Percentiles rank a stretch among this genome's conserved stretches.
Conservation (phyloP, 176 grass and related monocot species). For the Juncus inflexus region DNA sequence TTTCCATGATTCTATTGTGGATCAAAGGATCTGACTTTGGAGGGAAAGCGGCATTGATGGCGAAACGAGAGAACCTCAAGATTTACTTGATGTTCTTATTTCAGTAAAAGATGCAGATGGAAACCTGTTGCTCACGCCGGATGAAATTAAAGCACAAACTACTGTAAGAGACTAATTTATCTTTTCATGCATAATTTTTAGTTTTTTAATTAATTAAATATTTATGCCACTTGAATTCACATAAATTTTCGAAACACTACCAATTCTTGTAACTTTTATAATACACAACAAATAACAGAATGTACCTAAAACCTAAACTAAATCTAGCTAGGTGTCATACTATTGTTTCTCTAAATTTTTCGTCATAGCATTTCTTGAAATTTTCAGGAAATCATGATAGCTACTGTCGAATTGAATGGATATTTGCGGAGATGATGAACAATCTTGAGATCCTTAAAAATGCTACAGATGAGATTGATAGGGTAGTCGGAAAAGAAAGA, state of each 20-base stretch:
- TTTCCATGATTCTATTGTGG: slow-evolving; percentile 30
- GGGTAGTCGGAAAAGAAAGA: slow-evolving; percentile 12
- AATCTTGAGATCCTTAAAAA: slow-evolving; percentile 20
- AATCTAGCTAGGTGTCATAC: background rate
- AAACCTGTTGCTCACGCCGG: background rate
- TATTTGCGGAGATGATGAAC: slow-evolving; percentile 22
- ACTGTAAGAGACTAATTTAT: background rate
- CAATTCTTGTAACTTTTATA: too few relatives aligned
- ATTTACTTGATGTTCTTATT: slow-evolving; percentile 30
- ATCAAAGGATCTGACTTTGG: slow-evolving; percentile 7
- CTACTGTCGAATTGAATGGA: slow-evolving; percentile 26
- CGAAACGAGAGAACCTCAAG: slow-evolving; percentile 1
- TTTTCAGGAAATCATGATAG: slow-evolving; percentile 20
- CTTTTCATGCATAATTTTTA: background rate
- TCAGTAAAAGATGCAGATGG: slow-evolving; percentile 19
- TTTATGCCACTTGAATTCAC: background rate
- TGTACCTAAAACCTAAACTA: too few relatives aligned
- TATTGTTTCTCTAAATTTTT: background rate
- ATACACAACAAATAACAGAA: too few relatives aligned
- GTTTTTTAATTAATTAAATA: background rate
- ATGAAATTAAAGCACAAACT: slow-evolving; percentile 32
- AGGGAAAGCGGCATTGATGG: background rate
- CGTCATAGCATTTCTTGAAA: background rate
- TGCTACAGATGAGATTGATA: slow-evolving; percentile 10
- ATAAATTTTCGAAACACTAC: background rate